These are phyloP conservation scores for Psilocybe cyanescens DNA, from an alignment of 768 basidiomycete genomes.

Conservation along the genomic window DNA sequence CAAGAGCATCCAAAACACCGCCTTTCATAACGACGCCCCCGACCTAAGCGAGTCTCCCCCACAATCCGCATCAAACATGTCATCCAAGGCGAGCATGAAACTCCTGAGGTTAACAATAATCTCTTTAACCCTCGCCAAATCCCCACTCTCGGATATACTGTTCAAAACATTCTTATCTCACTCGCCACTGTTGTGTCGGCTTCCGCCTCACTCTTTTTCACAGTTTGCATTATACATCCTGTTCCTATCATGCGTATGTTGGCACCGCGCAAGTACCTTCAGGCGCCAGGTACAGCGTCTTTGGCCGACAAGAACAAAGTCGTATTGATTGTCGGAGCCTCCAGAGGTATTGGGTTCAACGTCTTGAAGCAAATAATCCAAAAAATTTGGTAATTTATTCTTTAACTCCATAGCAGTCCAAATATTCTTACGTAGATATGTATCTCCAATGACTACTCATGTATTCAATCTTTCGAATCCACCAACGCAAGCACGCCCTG, in stretches of 20 bases:
- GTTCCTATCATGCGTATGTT: constrained; percentile 17
- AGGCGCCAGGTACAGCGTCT: neutral
- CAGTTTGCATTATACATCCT: constrained; percentile 24
- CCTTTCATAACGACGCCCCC: neutral
- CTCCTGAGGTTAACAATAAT: neutral
- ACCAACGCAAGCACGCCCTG: too few relatives aligned
- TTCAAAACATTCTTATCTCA: constrained; percentile 32
- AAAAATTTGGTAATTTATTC: too few relatives aligned
- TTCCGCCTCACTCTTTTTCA: constrained; percentile 23
- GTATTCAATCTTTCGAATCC: too few relatives aligned
- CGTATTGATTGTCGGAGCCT: constrained; percentile 31
- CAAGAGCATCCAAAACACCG: neutral
- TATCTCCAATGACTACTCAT: too few relatives aligned
- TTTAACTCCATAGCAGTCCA: too few relatives aligned
- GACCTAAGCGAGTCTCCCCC: neutral
- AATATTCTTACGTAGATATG: too few relatives aligned
- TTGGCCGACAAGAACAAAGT: constrained; percentile 22
- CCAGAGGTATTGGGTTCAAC: constrained; percentile 30
- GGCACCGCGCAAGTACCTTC: constrained; percentile 11
- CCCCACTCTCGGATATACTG: constrained; percentile 25
- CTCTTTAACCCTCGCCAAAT: constrained; percentile 20
- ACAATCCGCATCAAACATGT: neutral
- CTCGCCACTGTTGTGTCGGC: constrained; percentile 20
- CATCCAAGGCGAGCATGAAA: neutral
- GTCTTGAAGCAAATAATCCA: constrained; percentile 24